Evolutionary conservation across 257 asterid genomes (phyloP).

Genomic region (Przewalskia tangutica): DNA sequence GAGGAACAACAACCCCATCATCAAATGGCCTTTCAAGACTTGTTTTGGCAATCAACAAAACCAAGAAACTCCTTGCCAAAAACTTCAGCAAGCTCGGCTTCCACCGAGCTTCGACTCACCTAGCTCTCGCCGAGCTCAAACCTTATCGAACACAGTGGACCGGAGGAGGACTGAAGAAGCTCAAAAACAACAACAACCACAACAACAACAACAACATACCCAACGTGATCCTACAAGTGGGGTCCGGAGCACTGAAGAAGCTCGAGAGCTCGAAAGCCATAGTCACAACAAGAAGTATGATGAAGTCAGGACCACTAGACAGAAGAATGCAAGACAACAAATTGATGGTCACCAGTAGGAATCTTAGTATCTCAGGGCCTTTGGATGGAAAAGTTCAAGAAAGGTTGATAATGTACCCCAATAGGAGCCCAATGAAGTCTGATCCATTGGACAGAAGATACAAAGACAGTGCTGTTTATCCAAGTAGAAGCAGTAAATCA

Average conservation of each 20-base stretch:
- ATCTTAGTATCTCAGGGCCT: constrained; percentile 36
- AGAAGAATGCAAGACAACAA: constrained; percentile 24
- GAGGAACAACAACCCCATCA: neutral
- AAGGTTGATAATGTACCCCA: constrained; percentile 10
- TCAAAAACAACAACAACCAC: neutral
- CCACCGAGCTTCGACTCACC: constrained; percentile 14
- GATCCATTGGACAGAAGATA: constrained; percentile 20
- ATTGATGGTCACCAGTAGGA: constrained; percentile 14
- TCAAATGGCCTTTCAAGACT: constrained; percentile 41
- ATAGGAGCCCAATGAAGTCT: constrained; percentile 29
- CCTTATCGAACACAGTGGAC: constrained; percentile 35
- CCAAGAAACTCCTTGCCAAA: constrained; percentile 44
- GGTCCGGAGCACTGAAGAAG: constrained; percentile 35
- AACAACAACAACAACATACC: neutral
- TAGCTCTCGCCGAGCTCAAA: constrained; percentile 10
- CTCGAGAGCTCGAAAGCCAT: constrained; percentile 12
- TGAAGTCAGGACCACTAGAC: constrained; percentile 44
- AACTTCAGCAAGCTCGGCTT: constrained; percentile 29
- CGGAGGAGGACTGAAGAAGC: constrained; percentile 25
- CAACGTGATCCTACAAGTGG: too few species aligned
- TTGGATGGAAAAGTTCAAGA: constrained; percentile 30
- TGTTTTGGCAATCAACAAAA: constrained; percentile 41
- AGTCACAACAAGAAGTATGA: constrained; percentile 17
- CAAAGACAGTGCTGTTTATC: constrained; percentile 10
- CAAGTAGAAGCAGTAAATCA: constrained; percentile 8